phyloP scores from a whole-genome alignment of 1,139 yeast genomes.

The Magnusiomyces tetraspermus region DNA sequence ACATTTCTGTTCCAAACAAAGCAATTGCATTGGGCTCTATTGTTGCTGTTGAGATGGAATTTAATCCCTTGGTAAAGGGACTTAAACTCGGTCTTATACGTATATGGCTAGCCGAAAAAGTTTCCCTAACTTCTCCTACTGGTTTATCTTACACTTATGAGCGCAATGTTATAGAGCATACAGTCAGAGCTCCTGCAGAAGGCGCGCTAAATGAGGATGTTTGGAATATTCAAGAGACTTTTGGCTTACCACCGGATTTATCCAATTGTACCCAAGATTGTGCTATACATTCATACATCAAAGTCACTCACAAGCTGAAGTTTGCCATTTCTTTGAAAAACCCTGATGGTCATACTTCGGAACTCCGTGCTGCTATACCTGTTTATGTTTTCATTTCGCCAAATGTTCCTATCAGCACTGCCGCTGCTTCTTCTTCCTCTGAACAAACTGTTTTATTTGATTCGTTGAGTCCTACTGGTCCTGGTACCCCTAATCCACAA shows the following conservation, averaged over 20 bases:
- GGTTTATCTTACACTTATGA: conserved; percentile 44
- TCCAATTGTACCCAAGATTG: conserved; percentile 80
- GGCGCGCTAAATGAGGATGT: conserved; percentile 44
- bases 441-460: conserved; percentile 24
- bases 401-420: conserved; percentile 44
- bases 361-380: conserved; percentile 67
- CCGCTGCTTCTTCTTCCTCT: conserved; percentile 20
- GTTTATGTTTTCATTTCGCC: conserved; percentile 69
- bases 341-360: conserved; percentile 71
- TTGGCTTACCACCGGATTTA: conserved; percentile 62
- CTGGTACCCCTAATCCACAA: background rate
- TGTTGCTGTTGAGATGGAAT: conserved; percentile 56
- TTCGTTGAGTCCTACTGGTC: conserved; percentile 11
- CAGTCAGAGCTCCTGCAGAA: conserved; percentile 37
- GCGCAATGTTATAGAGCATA: conserved; percentile 40
- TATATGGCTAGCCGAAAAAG: conserved; percentile 57
- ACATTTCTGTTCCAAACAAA: conserved; percentile 74
- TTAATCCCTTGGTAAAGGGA: conserved; percentile 79
- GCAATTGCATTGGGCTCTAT: conserved; percentile 87
- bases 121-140: conserved; percentile 50
- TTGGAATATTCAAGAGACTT: conserved; percentile 62
- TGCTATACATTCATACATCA: conserved; percentile 45
- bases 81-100: conserved; percentile 62
- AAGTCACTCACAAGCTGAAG: conserved; percentile 62
- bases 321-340: conserved; percentile 55